A percentile compares a stretch with the other conserved stretches of the same genome.
phyloP scores from a whole-genome alignment of 129 eudicot genomes.

The Tagetes erecta region DNA sequence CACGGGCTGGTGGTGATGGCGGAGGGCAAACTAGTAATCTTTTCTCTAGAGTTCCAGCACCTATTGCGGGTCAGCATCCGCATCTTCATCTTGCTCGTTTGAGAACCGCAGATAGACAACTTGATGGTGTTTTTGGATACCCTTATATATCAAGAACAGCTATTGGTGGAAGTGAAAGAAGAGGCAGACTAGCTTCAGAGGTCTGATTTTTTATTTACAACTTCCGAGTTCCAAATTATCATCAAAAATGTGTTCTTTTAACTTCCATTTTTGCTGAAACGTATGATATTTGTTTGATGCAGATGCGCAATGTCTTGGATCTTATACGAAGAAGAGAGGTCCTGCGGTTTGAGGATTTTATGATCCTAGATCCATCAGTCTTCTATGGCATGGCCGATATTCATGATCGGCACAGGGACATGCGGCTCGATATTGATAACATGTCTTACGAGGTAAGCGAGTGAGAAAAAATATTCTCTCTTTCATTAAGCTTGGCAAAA shows the following conservation, averaged over 20 bases:
- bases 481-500: neutral
- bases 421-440: slow-evolving; percentile 93
- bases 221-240: too few species aligned
- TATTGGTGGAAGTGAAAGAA: slow-evolving; percentile 80
- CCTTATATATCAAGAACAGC: slow-evolving; percentile 57
- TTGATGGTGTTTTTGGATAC: slow-evolving; percentile 55
- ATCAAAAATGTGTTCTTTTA: neutral
- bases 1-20: slow-evolving; percentile 20
- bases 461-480: neutral
- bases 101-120: slow-evolving; percentile 59
- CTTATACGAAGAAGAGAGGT: slow-evolving; percentile 91
- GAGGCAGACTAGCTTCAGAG: slow-evolving; percentile 85
- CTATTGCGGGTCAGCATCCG: slow-evolving; percentile 38
- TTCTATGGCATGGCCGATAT: slow-evolving; percentile 69
- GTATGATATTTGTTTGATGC: slow-evolving; percentile 21
- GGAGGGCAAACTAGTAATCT: slow-evolving; percentile 37
- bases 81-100: slow-evolving; percentile 27
- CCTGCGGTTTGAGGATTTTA: slow-evolving; percentile 88
- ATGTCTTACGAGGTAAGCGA: slow-evolving; percentile 88
- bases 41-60: slow-evolving; percentile 33
- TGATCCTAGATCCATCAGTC: slow-evolving; percentile 79
- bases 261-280: neutral
- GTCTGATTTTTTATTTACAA: slow-evolving; percentile 37
- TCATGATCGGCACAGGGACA: slow-evolving; percentile 82
- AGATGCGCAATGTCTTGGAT: slow-evolving; percentile 81